Base-by-base conservation (phyloP, 257 asterid species). In the Gentiana straminea region DNA sequence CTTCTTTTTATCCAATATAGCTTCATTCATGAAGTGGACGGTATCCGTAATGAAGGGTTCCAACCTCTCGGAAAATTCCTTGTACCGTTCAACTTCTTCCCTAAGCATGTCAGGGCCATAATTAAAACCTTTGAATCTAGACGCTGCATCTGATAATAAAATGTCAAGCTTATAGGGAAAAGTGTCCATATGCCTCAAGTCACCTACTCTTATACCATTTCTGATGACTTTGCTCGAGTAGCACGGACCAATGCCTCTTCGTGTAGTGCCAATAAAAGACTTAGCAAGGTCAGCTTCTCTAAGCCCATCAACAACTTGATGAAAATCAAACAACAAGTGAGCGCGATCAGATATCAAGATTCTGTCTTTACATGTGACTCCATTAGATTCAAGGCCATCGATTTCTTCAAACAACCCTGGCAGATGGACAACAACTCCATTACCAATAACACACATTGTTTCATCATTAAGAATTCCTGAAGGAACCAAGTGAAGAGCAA, bases 211-310 rank as follows among this genome's bases (percentile, higher is more conserved):
- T 54, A 88, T 69, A 62, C 98, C 95, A 77, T 88, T 92, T 10
- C 98, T 72, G 53, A 81, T 92, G 52, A 80, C 98, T 79, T 92
- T 92, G 80, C 94, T 92, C 4, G 98, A 92, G 65, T 85, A 92
- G 74, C 86, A 78, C 59, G 97, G 98, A n/a, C 98, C 98, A 63
- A 92, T 83, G 36, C 98, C 98, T 78, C 97, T 75, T 77, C 74
- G 76, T n/a, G 97, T 92, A 32, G 98, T 88, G 52, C 98, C 97
- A 55, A 92, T 92, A 65, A 88, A 83, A 51, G 97, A 92, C 51
- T 88, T 83, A 57, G 86, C 87, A 55, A 88, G 91, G 68, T 88
- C 95, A 1, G 86, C 90, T 74, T 92, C 98, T 58, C 97, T 75
- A 65, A 87, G 94, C 47, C 88, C 93, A 36, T 92, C 98, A 33